Base-by-base conservation (phyloP, 768 basidiomycete species). In the Macrolepiota dolichaula region DNA sequence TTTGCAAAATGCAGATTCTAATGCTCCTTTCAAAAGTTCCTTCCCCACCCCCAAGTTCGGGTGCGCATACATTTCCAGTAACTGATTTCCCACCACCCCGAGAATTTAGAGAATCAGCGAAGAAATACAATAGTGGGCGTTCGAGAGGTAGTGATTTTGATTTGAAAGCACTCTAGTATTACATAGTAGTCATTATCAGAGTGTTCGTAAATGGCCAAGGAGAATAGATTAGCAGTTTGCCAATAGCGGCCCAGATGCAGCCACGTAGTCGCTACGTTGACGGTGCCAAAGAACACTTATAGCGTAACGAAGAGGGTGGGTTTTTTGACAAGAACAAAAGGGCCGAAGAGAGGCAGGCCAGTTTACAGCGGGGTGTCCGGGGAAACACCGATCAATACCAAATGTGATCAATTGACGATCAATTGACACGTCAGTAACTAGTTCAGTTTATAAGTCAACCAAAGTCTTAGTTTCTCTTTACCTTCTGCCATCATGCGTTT, bases 51-150 rank as follows among this genome's bases (percentile, higher is more conserved):
- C 83, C 91, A 2, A 84, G 79, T 57, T 82, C 81, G 44, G 91
- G 91, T 9, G 71, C 79, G 24, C 88, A 91, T 68, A 86, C 79
- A 15, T 94, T 92, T 69, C 91, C 90, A 6, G 82, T 86, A n/a
- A 74, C 77, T 13, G 90, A 87, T 54, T 92, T 94, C 69, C 92
- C 92, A 1, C 85, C 86, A 13, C 92, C 92, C 3, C 83, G 91
- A 42, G 77, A 78, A 27, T 94, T 92, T 71, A 70, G 70, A 37
- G 68, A 71, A 4, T 75, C 70, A 35, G 66, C 70, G 29, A 88
- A 80, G 68, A 76, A 77, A 44, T 95, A 95, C 69, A 74, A 72
- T 12, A 86, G 85, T 68, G 88, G 89, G 32, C 84, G 86, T 55
- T 74, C 77, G 66, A 79, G 78, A 59, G 92, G 92, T n/a, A 86